These are phyloP conservation scores for Naegleria gruberi DNA, from an alignment of 208 protist species.

Conservation along the genomic window DNA sequence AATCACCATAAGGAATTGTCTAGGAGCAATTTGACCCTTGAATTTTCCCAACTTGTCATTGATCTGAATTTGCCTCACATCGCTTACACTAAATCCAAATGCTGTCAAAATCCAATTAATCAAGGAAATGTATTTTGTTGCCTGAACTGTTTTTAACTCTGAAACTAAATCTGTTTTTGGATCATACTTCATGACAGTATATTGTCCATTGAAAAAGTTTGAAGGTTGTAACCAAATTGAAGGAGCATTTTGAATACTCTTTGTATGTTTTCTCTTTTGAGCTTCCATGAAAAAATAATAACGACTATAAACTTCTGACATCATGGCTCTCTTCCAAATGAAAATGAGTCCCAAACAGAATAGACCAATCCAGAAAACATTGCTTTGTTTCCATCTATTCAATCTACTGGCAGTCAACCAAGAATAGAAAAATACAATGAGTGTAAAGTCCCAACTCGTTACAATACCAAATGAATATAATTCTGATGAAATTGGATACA, in stretches of 20 bases:
- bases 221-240: constrained; percentile 7
- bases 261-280: not conserved
- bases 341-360: not conserved
- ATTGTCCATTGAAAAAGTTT: not conserved
- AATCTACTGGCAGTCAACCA: not conserved
- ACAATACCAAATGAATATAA: constrained; percentile 3
- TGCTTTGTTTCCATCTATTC: not conserved
- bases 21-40: not conserved
- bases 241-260: not conserved
- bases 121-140: not conserved
- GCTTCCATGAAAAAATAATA: not conserved
- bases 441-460: not conserved
- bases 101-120: not conserved
- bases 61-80: not conserved
- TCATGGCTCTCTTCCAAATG: constrained; percentile 11
- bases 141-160: not conserved
- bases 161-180: not conserved
- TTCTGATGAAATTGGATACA: not conserved
- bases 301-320: not conserved
- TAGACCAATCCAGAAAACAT: not conserved
- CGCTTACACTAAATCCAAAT: not conserved
- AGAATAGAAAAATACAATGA: not conserved
- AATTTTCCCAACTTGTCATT: not conserved
- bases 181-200: constrained; percentile 13
- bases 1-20: not conserved